A percentile compares a stretch with the other conserved stretches of the same genome.
Conservation (phyloP, 2,329 filamentous ascomycete species). For the Fusarium sp. region DNA sequence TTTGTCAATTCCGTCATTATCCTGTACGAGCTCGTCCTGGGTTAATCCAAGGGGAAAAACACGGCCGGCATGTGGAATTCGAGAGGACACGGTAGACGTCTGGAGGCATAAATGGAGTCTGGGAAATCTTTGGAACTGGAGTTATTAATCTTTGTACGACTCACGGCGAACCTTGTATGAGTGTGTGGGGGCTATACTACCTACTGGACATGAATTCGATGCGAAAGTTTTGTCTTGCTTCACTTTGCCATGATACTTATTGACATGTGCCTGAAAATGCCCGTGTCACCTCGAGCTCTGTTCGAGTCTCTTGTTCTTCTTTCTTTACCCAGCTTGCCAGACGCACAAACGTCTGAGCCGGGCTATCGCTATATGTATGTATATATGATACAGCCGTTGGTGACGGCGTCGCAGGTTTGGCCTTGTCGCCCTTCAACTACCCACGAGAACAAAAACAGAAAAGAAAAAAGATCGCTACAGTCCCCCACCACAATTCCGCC, state of each 20-base stretch:
- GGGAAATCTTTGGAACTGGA: constrained; percentile 29
- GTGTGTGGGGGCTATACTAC: constrained; percentile 2
- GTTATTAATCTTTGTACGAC: constrained; percentile 30
- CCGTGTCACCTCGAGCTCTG: constrained; percentile 5
- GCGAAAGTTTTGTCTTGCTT: not conserved
- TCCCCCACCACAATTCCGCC: constrained; percentile 16
- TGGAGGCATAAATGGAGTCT: constrained; percentile 39
- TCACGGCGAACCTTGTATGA: constrained; percentile 6
- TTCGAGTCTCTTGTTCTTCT: constrained; percentile 19
- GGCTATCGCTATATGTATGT: constrained; percentile 13
- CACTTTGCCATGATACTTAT: not conserved
- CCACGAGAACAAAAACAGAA: constrained; percentile 3
- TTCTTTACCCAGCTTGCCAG: constrained; percentile 16
- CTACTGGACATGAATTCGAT: constrained; percentile 14
- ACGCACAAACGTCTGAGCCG: constrained; percentile 5
- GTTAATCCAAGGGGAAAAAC: constrained; percentile 58
- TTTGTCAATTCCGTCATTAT: constrained; percentile 86
- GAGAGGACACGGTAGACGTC: constrained; percentile 34
- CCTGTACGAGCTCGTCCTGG: constrained; percentile 82
- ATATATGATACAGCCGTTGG: constrained; percentile 36
- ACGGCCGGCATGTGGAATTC: not conserved
- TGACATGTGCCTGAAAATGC: not conserved
- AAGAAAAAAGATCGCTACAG: constrained; percentile 14
- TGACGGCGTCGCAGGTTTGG: not conserved
- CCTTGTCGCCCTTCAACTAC: not conserved